Percentiles rank a stretch among this genome's conserved stretches.
phyloP scores from a whole-genome alignment of 1,284 basidiomycete species.

The Trametes hirsuta region DNA sequence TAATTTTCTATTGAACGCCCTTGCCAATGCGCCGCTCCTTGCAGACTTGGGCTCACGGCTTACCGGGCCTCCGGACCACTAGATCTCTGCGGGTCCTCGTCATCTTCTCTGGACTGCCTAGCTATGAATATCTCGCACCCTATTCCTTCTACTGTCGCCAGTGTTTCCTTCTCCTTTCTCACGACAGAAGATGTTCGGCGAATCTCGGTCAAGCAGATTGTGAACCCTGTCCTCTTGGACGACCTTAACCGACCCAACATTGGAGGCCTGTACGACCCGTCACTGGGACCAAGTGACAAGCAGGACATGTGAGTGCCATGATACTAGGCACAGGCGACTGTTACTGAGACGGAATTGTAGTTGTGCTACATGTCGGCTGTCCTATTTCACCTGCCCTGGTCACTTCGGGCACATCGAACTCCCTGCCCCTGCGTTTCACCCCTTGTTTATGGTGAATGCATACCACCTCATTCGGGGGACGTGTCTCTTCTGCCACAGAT shows the following conservation, averaged over 20 bases:
- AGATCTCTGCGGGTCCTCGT: not conserved
- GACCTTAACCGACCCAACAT: slow-evolving; percentile 91
- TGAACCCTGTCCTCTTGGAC: slow-evolving; percentile 93
- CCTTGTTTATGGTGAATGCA: slow-evolving; percentile 94
- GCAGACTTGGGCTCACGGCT: not conserved
- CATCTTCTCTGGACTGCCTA: not conserved
- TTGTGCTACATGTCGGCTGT: slow-evolving; percentile 92
- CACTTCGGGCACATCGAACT: slow-evolving; percentile 99
- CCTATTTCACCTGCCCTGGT: slow-evolving; percentile 94
- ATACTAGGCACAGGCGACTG: not conserved
- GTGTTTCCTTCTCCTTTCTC: slow-evolving; percentile 95
- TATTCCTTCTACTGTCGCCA: slow-evolving; percentile 81
- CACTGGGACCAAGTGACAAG: slow-evolving; percentile 88
- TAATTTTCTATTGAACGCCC: slow-evolving; percentile 26
- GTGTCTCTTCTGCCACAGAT: slow-evolving; percentile 97
- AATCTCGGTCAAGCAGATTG: slow-evolving; percentile 96
- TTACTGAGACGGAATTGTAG: slow-evolving; percentile 45
- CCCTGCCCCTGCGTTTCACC: slow-evolving; percentile 95
- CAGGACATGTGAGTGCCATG: slow-evolving; percentile 78
- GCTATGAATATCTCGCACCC: slow-evolving; percentile 94
- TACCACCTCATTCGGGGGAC: slow-evolving; percentile 87
- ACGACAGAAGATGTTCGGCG: slow-evolving; percentile 88
- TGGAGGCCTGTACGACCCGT: slow-evolving; percentile 95
- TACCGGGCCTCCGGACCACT: not conserved
- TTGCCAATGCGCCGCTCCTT: not conserved